Evolutionary conservation across 805 yeast species (phyloP).

Genomic region (Starmerella sp.): DNA sequence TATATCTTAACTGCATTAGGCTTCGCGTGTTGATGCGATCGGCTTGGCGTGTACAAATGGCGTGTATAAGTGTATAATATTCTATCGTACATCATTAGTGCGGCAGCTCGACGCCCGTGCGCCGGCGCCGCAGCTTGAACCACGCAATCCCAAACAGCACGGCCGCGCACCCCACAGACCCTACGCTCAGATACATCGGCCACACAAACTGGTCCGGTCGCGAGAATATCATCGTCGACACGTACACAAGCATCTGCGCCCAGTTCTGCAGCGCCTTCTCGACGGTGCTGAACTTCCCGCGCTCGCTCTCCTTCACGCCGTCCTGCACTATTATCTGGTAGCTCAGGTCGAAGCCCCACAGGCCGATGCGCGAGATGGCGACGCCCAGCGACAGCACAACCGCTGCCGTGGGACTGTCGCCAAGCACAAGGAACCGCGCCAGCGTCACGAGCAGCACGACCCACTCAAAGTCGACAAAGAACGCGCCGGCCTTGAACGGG

Average conservation of each 20-base stretch:
- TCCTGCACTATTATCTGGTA: slow-evolving; percentile 31
- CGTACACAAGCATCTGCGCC: slow-evolving; percentile 13
- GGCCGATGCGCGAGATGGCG: slow-evolving; percentile 31
- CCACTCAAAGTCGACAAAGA: slow-evolving; percentile 28
- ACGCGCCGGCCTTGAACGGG: slow-evolving; percentile 27
- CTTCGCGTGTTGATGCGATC: too few species aligned
- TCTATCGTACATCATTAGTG: not conserved
- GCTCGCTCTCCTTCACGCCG: slow-evolving; percentile 27
- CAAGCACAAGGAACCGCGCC: slow-evolving; percentile 3
- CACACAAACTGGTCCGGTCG: slow-evolving; percentile 13
- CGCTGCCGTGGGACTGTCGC: slow-evolving; percentile 7
- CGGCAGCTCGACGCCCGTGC: not conserved
- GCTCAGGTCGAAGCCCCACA: slow-evolving; percentile 36
- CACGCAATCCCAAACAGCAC: slow-evolving; percentile 2
- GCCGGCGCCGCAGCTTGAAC: not conserved
- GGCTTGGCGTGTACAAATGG: too few species aligned
- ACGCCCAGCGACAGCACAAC: slow-evolving; percentile 23
- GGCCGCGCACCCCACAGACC: slow-evolving; percentile 10
- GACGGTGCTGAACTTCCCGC: slow-evolving; percentile 30
- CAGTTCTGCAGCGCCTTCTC: slow-evolving; percentile 18
- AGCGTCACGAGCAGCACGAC: slow-evolving; percentile 25
- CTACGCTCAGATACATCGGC: slow-evolving; percentile 13
- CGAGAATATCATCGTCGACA: slow-evolving; percentile 13
- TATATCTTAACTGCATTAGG: too few species aligned
- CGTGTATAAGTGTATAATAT: too few species aligned